Conservation (phyloP, 2,329 filamentous ascomycete genomes). For the Zymoseptoria crescenta region DNA sequence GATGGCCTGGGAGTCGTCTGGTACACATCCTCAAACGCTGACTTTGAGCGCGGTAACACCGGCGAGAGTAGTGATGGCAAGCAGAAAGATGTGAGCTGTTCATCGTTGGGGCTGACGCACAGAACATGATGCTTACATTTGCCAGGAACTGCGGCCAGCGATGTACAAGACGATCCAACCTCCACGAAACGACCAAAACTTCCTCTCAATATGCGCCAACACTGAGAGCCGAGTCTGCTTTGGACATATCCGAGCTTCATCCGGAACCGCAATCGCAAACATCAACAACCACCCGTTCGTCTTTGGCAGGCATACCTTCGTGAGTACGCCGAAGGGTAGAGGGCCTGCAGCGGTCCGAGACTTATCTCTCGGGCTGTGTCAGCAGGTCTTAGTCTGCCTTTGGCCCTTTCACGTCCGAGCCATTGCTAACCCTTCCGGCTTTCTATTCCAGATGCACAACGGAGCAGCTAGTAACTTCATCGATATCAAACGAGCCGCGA, state of each 20-base stretch:
- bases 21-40: slow-evolving; percentile 42
- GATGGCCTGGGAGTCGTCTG: slow-evolving; percentile 50
- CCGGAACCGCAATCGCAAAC: slow-evolving; percentile 40
- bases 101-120: background rate
- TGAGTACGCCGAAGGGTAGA: too few species aligned
- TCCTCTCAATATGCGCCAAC: slow-evolving; percentile 45
- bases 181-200: slow-evolving; percentile 47
- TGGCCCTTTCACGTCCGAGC: too few species aligned
- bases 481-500: slow-evolving; percentile 40
- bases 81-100: slow-evolving; percentile 21
- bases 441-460: slow-evolving; percentile 42
- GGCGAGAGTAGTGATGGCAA: slow-evolving; percentile 21
- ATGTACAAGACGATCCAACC: slow-evolving; percentile 47
- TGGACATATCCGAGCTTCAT: slow-evolving; percentile 47
- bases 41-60: slow-evolving; percentile 30
- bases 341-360: too few species aligned
- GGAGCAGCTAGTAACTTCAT: slow-evolving; percentile 43
- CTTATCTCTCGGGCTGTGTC: too few species aligned
- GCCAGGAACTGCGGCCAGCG: slow-evolving; percentile 36
- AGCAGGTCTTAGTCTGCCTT: too few species aligned
- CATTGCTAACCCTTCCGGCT: too few species aligned
- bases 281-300: slow-evolving; percentile 50
- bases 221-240: slow-evolving; percentile 45
- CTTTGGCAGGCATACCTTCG: slow-evolving; percentile 45
- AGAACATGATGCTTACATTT: background rate